These are phyloP conservation scores for Russula vinacea DNA, from an alignment of 768 basidiomycete genomes.

Conservation along the genomic window DNA sequence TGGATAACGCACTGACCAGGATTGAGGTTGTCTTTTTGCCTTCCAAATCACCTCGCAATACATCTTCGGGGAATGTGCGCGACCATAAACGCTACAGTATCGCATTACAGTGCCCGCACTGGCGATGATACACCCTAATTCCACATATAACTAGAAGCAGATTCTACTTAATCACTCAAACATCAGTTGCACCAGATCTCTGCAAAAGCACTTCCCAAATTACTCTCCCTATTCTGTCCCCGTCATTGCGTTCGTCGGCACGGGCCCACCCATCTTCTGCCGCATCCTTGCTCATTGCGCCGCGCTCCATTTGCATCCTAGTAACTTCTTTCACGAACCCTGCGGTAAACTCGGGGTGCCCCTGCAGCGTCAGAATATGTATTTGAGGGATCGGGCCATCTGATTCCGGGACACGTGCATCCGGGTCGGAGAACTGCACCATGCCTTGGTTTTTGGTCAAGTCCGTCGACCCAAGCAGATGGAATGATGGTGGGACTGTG, in stretches of 20 bases:
- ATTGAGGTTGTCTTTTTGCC: not conserved
- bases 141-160: too few species aligned
- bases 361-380: slow-evolving; percentile 83
- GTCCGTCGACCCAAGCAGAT: slow-evolving; percentile 63
- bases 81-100: too few species aligned
- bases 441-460: slow-evolving; percentile 68
- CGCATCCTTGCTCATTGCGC: slow-evolving; percentile 46
- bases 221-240: slow-evolving; percentile 37
- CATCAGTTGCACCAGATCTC: not conserved
- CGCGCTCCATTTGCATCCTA: slow-evolving; percentile 42
- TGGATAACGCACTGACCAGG: not conserved
- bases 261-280: slow-evolving; percentile 43
- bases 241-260: slow-evolving; percentile 40
- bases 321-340: slow-evolving; percentile 51
- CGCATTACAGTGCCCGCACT: too few species aligned
- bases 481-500: slow-evolving; percentile 45
- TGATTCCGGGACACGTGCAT: slow-evolving; percentile 28
- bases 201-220: slow-evolving; percentile 40
- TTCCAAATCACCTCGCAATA: not conserved
- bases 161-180: too few species aligned
- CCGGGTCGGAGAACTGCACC: slow-evolving; percentile 44
- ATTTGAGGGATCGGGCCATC: slow-evolving; percentile 37
- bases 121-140: too few species aligned
- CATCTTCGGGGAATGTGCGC: not conserved
- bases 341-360: slow-evolving; percentile 86